Percentiles rank a stretch among this genome's conserved stretches.
These are phyloP conservation scores for Amanita fuliginea DNA, from an alignment of 768 basidiomycete genomes.

Conservation along the genomic window DNA sequence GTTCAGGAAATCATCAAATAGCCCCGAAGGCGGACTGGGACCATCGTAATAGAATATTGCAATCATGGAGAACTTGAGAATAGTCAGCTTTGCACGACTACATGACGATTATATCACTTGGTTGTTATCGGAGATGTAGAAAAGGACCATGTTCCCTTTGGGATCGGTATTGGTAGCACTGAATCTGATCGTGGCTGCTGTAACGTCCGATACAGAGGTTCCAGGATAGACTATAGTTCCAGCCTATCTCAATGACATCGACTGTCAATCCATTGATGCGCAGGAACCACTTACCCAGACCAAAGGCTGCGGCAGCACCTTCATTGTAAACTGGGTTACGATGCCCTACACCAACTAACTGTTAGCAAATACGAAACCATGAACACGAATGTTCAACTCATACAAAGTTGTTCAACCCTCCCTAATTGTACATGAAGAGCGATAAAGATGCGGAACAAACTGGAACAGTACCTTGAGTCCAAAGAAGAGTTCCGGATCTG, in stretches of 20 bases:
- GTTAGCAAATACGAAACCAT: too few species aligned
- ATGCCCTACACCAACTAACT: constrained; percentile 14
- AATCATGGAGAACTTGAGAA: constrained; percentile 7
- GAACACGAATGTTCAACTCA: constrained; percentile 17
- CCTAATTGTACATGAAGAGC: constrained; percentile 20
- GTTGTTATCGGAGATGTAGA: constrained; percentile 26
- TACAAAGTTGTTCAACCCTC: constrained; percentile 52
- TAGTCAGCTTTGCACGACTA: neutral
- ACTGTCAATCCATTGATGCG: too few species aligned
- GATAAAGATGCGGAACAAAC: constrained; percentile 8
- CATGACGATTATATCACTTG: constrained; percentile 16
- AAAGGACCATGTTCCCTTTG: constrained; percentile 37
- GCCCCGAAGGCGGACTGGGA: constrained; percentile 29
- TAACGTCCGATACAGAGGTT: constrained; percentile 9
- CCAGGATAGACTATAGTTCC: constrained; percentile 28
- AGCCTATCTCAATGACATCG: constrained; percentile 22
- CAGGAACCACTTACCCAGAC: constrained; percentile 40
- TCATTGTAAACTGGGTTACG: constrained; percentile 46
- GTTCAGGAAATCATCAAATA: constrained; percentile 35
- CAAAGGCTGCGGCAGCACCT: constrained; percentile 35
- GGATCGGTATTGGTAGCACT: constrained; percentile 30
- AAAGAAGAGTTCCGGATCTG: constrained; percentile 29
- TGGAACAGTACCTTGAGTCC: constrained; percentile 23
- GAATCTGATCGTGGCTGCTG: constrained; percentile 29
- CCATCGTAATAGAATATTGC: constrained; percentile 40